Base-by-base conservation (phyloP, 164 flowering plant genomes). In the Buxus sempervirens region DNA sequence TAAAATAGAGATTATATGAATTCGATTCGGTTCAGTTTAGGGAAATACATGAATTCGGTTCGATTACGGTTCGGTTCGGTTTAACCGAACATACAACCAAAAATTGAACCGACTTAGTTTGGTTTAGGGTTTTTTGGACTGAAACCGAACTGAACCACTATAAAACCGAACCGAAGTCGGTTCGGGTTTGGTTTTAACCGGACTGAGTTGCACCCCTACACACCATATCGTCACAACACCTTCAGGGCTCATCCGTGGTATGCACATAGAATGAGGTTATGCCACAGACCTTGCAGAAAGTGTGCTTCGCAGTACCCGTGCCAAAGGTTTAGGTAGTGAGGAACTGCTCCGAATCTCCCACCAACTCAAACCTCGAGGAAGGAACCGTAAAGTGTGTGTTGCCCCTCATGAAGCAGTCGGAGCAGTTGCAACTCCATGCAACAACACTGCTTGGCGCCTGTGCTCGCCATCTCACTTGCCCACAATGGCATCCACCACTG, bases 251-350 rank as follows among this genome's bases (percentile, higher is more conserved):
- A 91, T 85, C 21, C 91, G 75, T 7, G 97, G 95, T n/a, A n/a
- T n/a, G n/a, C 26, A 69, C 58, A 62, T 90, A 94, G 68, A 91
- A 94, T 0, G 98, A 94, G 15, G 98, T 91, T 60, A 94, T 90
- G 61, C 98, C 96, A 63, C 98, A 94, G 26, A 86, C 77, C 66
- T 86, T 94, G 70, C 97, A n/a, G n/a, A n/a, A n/a, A n/a, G n/a
- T n/a, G n/a, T n/a, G n/a, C n/a, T n/a, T n/a, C n/a, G n/a, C n/a
- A 91, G 81, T 91, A 91, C 15, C 75, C 86, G 75, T 94, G 98
- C 97, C 96, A 63, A 91, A 94, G 19, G 96, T 88, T 76, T 94
- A 94, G 19, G 97, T 87, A 0, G 88, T 90, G 28, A 91, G 65
- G 77, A 77, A 89, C 62, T 86, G 62, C 41, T 75, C 51, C 14